Conservation (phyloP, 2,329 filamentous ascomycete genomes). For the Leptographium flavum region DNA sequence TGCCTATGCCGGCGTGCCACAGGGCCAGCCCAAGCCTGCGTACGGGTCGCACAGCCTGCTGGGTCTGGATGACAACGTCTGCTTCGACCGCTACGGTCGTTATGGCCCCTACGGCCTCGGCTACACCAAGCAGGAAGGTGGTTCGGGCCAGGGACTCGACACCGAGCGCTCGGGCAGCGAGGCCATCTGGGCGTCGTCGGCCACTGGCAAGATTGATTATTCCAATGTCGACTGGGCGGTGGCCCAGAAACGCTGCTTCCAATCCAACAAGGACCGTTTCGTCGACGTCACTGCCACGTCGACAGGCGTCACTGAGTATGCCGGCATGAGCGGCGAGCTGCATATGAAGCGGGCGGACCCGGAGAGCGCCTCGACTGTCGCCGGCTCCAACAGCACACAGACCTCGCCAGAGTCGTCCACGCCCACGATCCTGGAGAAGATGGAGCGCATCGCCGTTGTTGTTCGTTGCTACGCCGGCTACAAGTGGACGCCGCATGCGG, state of each 20-base stretch:
- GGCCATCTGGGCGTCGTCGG: constrained; percentile 33
- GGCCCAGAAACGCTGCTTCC: constrained; percentile 38
- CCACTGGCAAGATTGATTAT: constrained; percentile 42
- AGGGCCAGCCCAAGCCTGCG: constrained; percentile 63
- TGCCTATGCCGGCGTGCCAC: constrained; percentile 35
- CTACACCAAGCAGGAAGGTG: constrained; percentile 61
- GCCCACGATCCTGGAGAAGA: constrained; percentile 20
- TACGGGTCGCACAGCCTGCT: constrained; percentile 65
- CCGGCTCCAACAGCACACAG: not conserved
- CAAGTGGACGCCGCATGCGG: constrained; percentile 60
- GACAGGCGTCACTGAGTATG: not conserved
- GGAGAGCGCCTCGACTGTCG: constrained; percentile 1
- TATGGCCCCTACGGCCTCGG: constrained; percentile 76
- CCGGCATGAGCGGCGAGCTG: constrained; percentile 1
- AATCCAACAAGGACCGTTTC: constrained; percentile 51
- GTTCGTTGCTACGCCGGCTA: constrained; percentile 72
- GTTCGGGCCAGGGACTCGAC: constrained; percentile 56
- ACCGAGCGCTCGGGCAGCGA: constrained; percentile 56
- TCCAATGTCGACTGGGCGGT: constrained; percentile 37
- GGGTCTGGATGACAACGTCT: constrained; percentile 62
- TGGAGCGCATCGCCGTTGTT: constrained; percentile 56
- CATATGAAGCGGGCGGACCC: constrained; percentile 9
- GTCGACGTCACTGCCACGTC: constrained; percentile 1
- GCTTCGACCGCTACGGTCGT: constrained; percentile 76
- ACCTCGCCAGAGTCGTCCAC: not conserved